These are phyloP conservation scores for Colletotrichum spinosum DNA, from an alignment of 2,329 filamentous ascomycete genomes.

Conservation along the genomic window DNA sequence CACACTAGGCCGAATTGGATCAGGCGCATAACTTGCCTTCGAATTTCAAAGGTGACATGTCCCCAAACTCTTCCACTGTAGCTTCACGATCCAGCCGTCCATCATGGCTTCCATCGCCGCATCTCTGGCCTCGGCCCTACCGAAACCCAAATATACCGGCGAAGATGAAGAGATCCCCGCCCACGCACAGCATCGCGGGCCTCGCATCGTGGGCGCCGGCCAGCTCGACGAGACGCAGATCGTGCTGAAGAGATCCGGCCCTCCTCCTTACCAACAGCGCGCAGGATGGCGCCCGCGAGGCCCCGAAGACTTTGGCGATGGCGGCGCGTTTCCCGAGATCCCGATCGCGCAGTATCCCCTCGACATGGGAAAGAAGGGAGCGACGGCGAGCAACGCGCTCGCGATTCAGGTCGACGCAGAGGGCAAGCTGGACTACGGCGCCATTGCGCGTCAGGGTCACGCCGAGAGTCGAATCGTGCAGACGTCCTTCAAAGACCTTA, in stretches of 20 bases:
- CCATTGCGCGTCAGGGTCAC: slow-evolving; percentile 91
- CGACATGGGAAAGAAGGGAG: slow-evolving; percentile 88
- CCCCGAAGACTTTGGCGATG: slow-evolving; percentile 94
- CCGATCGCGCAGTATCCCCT: slow-evolving; percentile 94
- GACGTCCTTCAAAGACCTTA: slow-evolving; percentile 95
- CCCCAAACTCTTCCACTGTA: slow-evolving; percentile 24
- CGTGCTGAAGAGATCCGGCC: slow-evolving; percentile 83
- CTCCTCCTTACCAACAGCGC: slow-evolving; percentile 89
- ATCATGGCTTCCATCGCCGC: slow-evolving; percentile 75
- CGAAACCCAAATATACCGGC: slow-evolving; percentile 90
- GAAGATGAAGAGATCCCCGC: slow-evolving; percentile 85
- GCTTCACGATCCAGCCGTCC: slow-evolving; percentile 40
- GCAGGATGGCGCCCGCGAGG: slow-evolving; percentile 90
- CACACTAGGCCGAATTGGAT: slow-evolving; percentile 16
- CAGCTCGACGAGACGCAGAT: slow-evolving; percentile 89
- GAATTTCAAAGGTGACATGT: slow-evolving; percentile 37
- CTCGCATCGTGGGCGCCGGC: slow-evolving; percentile 82
- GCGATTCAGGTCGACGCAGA: slow-evolving; percentile 92
- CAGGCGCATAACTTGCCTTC: slow-evolving; percentile 35
- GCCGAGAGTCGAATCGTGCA: slow-evolving; percentile 87
- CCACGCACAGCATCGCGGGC: slow-evolving; percentile 80
- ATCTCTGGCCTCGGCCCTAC: slow-evolving; percentile 82
- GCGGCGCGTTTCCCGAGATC: slow-evolving; percentile 94
- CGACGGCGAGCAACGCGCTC: slow-evolving; percentile 83
- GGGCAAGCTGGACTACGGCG: slow-evolving; percentile 96